Conservation (phyloP, 805 yeast species). For the Nakazawaea sp. region DNA sequence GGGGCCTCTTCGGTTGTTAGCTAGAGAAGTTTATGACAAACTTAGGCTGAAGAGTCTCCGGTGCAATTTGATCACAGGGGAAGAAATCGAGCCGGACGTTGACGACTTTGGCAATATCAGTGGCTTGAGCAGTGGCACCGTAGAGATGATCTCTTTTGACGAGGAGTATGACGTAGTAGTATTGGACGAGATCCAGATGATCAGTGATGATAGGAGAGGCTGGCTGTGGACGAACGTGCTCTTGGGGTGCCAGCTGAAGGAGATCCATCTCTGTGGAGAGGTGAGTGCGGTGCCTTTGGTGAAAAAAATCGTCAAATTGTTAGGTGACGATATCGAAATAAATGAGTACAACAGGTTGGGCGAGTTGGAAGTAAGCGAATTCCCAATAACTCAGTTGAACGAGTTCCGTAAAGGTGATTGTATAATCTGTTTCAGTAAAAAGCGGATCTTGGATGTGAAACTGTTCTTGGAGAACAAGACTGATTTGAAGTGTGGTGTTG, state of each 20-base stretch:
- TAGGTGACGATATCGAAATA: conserved; percentile 79
- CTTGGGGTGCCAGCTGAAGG: conserved; percentile 79
- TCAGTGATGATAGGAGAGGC: conserved; percentile 73
- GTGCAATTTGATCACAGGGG: conserved; percentile 93
- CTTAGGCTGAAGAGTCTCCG: conserved; percentile 58
- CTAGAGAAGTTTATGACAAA: conserved; percentile 85
- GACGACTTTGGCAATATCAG: conserved; percentile 73
- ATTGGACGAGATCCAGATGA: conserved; percentile 95
- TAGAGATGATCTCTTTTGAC: conserved; percentile 81
- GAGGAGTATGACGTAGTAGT: conserved; percentile 78
- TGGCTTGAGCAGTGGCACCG: conserved; percentile 76
- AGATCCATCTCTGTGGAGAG: conserved; percentile 92
- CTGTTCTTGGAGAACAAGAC: conserved; percentile 61
- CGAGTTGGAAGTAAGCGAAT: conserved; percentile 48
- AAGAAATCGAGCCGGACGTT: conserved; percentile 69
- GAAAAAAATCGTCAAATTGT: conserved; percentile 45
- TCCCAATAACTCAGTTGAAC: conserved; percentile 25
- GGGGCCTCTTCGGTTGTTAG: conserved; percentile 86
- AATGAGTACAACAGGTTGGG: conserved; percentile 73
- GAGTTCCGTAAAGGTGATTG: conserved; percentile 73
- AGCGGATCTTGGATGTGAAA: conserved; percentile 61
- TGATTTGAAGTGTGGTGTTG: conserved; percentile 68
- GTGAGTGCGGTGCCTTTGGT: conserved; percentile 72
- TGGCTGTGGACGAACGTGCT: conserved; percentile 93
- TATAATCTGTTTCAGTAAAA: conserved; percentile 78